Conservation (phyloP, 148 eudicot species). For the Camellia lanceoleosa region DNA sequence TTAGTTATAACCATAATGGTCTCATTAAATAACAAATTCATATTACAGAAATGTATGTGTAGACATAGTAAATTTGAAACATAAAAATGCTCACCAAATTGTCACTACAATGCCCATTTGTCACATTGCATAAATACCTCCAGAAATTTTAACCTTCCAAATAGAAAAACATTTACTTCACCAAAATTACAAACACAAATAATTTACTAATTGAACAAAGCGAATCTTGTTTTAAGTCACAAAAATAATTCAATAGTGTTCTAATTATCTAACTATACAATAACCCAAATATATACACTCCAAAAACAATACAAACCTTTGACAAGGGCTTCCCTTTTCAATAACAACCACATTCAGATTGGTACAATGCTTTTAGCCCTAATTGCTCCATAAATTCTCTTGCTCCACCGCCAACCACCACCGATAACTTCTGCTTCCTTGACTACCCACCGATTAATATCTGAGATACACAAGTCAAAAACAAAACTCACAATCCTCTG, state of each 20-base stretch:
- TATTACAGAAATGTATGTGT: too few relatives aligned
- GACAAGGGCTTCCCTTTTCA: slow-evolving; percentile 74
- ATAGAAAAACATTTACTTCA: background rate
- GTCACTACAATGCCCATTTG: too few relatives aligned
- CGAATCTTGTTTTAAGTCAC: background rate
- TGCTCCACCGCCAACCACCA: slow-evolving; percentile 93
- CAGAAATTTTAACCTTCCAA: slow-evolving; percentile 81
- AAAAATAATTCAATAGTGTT: background rate
- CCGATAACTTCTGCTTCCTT: slow-evolving; percentile 49
- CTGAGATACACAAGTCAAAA: background rate
- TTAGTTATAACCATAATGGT: too few relatives aligned
- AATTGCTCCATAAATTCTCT: slow-evolving; percentile 81
- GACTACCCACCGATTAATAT: slow-evolving; percentile 33
- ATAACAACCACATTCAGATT: slow-evolving; percentile 64
- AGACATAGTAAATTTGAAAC: too few relatives aligned
- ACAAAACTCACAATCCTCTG: background rate
- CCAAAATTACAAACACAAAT: background rate
- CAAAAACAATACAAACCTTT: too few relatives aligned
- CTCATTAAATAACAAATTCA: too few relatives aligned
- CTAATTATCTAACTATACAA: background rate
- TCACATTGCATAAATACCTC: slow-evolving; percentile 94
- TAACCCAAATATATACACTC: background rate
- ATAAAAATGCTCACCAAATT: too few relatives aligned
- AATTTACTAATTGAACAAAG: background rate
- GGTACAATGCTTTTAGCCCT: slow-evolving; percentile 83